A percentile compares a stretch with the other conserved stretches of the same genome.
Evolutionary conservation across 768 basidiomycete species (phyloP).

Genomic region (Tulasnella sp.): DNA sequence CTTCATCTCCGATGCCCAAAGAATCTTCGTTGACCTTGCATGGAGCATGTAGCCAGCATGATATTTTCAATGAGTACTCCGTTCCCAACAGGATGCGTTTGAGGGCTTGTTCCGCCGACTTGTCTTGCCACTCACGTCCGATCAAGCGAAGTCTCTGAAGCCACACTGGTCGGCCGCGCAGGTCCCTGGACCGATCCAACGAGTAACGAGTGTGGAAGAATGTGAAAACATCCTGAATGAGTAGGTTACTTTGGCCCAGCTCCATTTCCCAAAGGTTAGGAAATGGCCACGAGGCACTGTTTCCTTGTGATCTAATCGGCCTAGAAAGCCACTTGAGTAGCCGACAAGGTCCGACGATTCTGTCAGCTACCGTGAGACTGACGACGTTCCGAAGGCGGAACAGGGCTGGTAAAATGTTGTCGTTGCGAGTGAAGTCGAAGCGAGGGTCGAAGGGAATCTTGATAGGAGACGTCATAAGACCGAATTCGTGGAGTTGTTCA

Average conservation of each 20-base stretch:
- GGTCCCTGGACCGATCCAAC: not conserved
- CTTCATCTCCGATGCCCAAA: not conserved
- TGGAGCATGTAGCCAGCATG: not conserved
- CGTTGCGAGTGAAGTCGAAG: not conserved
- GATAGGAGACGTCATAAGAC: not conserved
- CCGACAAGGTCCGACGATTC: conserved; percentile 3
- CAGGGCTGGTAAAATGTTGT: not conserved
- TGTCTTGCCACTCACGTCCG: not conserved
- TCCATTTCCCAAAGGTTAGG: not conserved
- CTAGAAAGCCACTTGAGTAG: conserved; percentile 1
- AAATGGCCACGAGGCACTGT: not conserved
- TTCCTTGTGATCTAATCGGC: not conserved
- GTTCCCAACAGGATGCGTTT: not conserved
- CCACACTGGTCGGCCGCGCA: not conserved
- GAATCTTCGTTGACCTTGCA: not conserved
- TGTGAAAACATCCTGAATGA: not conserved
- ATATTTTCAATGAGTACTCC: not conserved
- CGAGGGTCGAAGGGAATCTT: not conserved
- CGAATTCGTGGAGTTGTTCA: not conserved
- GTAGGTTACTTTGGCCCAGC: not conserved
- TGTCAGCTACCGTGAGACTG: not conserved
- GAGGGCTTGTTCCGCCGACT: not conserved
- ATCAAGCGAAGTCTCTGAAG: not conserved
- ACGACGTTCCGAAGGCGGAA: not conserved
- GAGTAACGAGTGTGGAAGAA: not conserved